A percentile compares a stretch with the other conserved stretches of the same genome.
These are phyloP conservation scores for Candida sakaeoensis DNA, from an alignment of 805 yeast genomes.

Conservation along the genomic window DNA sequence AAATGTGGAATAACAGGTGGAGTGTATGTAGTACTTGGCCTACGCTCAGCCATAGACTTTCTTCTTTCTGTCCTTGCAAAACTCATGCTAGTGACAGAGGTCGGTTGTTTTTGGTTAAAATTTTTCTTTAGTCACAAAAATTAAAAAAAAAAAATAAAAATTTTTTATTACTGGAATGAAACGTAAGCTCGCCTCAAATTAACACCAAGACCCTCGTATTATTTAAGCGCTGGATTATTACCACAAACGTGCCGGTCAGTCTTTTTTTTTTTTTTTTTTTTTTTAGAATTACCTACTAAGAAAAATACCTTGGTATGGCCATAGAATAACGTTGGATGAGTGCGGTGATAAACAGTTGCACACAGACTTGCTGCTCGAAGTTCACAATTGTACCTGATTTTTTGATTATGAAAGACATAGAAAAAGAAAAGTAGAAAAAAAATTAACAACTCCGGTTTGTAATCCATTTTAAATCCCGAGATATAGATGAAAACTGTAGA, in stretches of 20 bases:
- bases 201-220: background rate
- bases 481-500: no score
- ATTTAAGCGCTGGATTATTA: constrained; percentile 1
- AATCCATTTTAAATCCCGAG: no score
- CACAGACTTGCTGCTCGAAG: no score
- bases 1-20: constrained; percentile 60
- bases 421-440: no score
- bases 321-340: no score
- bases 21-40: constrained; percentile 40
- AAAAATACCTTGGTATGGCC: no score
- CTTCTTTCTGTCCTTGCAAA: constrained; percentile 32
- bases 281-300: no score
- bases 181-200: background rate
- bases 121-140: constrained; percentile 3
- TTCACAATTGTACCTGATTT: no score
- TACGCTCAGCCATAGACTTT: constrained; percentile 43
- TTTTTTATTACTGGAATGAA: no score
- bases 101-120: background rate
- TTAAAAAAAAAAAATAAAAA: background rate
- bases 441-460: no score
- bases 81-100: constrained; percentile 4
- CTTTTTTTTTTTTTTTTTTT: background rate
- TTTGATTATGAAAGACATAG: no score
- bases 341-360: no score
- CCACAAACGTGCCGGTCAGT: background rate